Evolutionary conservation across 116 monocot genomes (phyloP).

Genomic region (Trichopus zeylanicus): DNA sequence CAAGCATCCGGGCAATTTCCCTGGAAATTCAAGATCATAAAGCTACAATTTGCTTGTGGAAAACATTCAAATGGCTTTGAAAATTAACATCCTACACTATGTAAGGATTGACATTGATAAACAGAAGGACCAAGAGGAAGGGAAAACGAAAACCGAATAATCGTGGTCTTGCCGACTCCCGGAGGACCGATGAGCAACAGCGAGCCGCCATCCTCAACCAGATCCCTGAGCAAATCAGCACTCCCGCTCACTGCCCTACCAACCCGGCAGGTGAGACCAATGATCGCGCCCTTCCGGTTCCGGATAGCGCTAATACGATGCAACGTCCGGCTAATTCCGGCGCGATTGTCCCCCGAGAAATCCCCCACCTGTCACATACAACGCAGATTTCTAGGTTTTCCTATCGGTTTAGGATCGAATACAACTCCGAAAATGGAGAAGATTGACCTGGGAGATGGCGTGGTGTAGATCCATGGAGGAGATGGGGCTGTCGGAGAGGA

Average conservation of each 20-base stretch:
- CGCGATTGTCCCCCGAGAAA: constrained; percentile 66
- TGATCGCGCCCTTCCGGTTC: constrained; percentile 57
- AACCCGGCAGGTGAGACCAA: constrained; percentile 82
- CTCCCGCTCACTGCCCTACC: constrained; percentile 63
- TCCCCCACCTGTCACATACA: constrained; percentile 43
- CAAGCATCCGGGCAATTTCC: constrained; percentile 81
- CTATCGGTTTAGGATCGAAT: too few species aligned
- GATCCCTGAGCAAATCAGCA: constrained; percentile 59
- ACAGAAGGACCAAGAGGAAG: constrained; percentile 56
- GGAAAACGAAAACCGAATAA: constrained; percentile 82
- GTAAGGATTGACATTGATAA: neutral
- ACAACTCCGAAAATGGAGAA: neutral
- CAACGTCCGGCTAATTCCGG: constrained; percentile 76
- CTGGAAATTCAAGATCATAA: constrained; percentile 19
- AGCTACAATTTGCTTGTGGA: neutral
- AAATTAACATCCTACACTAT: too few species aligned
- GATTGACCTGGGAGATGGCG: constrained; percentile 47
- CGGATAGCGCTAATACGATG: constrained; percentile 81
- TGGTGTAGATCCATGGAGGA: constrained; percentile 40
- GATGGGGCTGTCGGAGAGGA: constrained; percentile 51
- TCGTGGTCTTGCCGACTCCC: constrained; percentile 89
- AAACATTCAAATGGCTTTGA: too few species aligned
- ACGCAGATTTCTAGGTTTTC: too few species aligned
- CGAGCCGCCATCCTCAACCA: constrained; percentile 61
- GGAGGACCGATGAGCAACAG: constrained; percentile 80